These are phyloP conservation scores for Pseudohalonectria lignicola DNA, from an alignment of 2,329 filamentous ascomycete species.

Conservation along the genomic window DNA sequence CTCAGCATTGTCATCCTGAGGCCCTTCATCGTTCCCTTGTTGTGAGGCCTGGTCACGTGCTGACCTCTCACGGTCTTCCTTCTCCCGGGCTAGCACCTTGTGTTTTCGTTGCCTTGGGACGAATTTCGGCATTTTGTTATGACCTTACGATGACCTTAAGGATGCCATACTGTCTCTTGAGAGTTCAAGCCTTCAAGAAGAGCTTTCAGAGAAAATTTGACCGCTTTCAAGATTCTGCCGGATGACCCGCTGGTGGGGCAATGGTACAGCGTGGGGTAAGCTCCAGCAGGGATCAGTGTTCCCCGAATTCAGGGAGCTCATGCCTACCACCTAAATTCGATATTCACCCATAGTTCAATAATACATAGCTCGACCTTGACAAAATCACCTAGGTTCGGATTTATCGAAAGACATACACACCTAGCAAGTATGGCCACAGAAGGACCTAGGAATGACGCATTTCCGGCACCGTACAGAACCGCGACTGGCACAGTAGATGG, in stretches of 20 bases:
- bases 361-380: too few species aligned
- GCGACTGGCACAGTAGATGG: constrained; percentile 54
- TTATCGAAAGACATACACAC: too few species aligned
- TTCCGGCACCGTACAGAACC: constrained; percentile 54
- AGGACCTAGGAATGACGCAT: constrained; percentile 36
- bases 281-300: too few species aligned
- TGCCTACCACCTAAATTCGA: too few species aligned
- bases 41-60: background rate
- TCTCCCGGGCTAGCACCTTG: constrained; percentile 54
- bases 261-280: too few species aligned
- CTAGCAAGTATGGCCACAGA: constrained; percentile 1
- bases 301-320: too few species aligned
- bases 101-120: constrained; percentile 57
- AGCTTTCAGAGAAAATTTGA: constrained; percentile 15
- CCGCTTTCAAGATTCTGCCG: constrained; percentile 9
- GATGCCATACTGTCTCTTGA: too few species aligned
- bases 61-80: constrained; percentile 27
- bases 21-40: constrained; percentile 30
- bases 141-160: too few species aligned
- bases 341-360: too few species aligned
- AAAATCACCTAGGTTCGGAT: too few species aligned
- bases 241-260: background rate
- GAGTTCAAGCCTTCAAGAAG: too few species aligned
- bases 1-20: too few species aligned
- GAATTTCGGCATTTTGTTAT: constrained; percentile 26